Conservation (phyloP, 768 basidiomycete genomes). For the Mrakia gelida region DNA sequence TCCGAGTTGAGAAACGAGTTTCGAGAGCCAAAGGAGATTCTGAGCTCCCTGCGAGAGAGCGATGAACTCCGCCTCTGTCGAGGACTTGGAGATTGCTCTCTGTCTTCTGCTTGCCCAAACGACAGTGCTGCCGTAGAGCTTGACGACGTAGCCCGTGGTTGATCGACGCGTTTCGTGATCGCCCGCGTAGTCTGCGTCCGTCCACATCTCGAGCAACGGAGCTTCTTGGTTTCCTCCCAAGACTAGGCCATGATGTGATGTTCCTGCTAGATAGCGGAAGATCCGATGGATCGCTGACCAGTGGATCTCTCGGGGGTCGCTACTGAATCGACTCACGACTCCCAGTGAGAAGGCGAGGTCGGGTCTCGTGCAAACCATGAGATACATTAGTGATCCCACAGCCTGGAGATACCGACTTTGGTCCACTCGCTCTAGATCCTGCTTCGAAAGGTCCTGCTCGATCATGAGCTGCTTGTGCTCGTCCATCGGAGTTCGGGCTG, state of each 20-base stretch:
- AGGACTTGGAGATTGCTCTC: not conserved
- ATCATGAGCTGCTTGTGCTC: too few species aligned
- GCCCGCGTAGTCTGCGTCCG: not conserved
- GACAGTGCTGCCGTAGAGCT: not conserved
- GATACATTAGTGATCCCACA: constrained; percentile 2
- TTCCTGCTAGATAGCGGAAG: too few species aligned
- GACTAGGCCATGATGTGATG: not conserved
- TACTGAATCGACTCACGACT: not conserved
- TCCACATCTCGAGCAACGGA: too few species aligned
- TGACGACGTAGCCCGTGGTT: not conserved
- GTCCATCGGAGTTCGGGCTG: too few species aligned
- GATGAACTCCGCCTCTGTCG: constrained; percentile 5
- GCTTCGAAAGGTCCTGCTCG: too few species aligned
- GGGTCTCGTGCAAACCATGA: not conserved
- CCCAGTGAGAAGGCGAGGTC: not conserved
- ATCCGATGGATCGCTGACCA: not conserved
- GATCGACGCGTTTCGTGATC: not conserved
- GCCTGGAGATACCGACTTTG: not conserved
- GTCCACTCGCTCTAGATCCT: too few species aligned
- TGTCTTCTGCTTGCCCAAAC: not conserved
- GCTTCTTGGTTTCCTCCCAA: too few species aligned
- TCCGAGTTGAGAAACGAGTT: not conserved
- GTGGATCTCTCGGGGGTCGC: constrained; percentile 1
- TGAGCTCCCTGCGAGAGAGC: not conserved
- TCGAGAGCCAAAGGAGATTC: constrained; percentile 1